phyloP scores from a whole-genome alignment of 1,284 basidiomycete species.

The Ustilago trichophora region DNA sequence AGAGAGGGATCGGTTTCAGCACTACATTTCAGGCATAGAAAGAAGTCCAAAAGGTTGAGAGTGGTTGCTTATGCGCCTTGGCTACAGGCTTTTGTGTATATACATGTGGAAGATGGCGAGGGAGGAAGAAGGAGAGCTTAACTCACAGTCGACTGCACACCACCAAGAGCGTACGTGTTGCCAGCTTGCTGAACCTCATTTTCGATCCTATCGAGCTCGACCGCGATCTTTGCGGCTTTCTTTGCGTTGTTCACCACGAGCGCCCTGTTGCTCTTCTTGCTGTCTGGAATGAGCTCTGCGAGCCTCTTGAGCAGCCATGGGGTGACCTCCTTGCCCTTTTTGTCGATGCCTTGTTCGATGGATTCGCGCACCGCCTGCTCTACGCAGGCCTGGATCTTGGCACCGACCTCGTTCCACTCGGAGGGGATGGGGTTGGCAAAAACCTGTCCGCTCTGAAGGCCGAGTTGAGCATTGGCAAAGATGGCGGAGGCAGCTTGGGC shows the following conservation, averaged over 20 bases:
- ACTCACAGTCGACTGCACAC: conserved; percentile 26
- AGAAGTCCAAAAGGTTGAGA: not conserved
- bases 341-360: conserved; percentile 81
- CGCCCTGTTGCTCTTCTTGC: conserved; percentile 76
- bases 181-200: conserved; percentile 14
- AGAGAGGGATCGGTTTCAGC: conserved; percentile 10
- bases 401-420: conserved; percentile 76
- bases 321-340: conserved; percentile 87
- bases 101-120: conserved; percentile 13
- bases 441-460: conserved; percentile 68
- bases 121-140: not conserved
- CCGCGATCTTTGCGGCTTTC: conserved; percentile 83
- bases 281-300: conserved; percentile 79
- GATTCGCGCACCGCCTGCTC: conserved; percentile 87
- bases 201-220: conserved; percentile 75
- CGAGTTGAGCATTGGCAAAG: conserved; percentile 75
- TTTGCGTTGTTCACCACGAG: conserved; percentile 90
- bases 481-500: conserved; percentile 47
- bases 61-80: not conserved
- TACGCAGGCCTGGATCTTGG: conserved; percentile 79
- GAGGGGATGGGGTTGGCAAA: conserved; percentile 91
- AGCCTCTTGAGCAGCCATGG: conserved; percentile 92
- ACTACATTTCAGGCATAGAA: conserved; percentile 1
- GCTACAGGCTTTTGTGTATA: conserved; percentile 2
- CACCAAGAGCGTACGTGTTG: conserved; percentile 29